These are phyloP conservation scores for Aureobasidium mangrovei DNA, from an alignment of 2,329 filamentous ascomycete genomes.

Conservation along the genomic window DNA sequence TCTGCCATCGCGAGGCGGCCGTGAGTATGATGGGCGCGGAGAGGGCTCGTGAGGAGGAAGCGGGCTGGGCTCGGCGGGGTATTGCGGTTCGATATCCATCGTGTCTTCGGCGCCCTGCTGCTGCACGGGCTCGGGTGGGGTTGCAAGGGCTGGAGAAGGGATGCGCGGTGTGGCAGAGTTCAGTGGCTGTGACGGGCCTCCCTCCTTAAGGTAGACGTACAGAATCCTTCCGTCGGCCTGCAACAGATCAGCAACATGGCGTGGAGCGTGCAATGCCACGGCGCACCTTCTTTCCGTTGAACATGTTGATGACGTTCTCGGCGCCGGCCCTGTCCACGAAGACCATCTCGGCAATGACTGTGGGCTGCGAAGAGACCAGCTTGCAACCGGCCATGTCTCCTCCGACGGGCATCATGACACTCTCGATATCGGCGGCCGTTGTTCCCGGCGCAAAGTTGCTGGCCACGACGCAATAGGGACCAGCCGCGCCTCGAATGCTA, in stretches of 20 bases:
- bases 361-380: slow-evolving; percentile 58
- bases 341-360: slow-evolving; percentile 68
- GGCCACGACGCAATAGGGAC: slow-evolving; percentile 63
- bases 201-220: slow-evolving; percentile 61
- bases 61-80: slow-evolving; percentile 20
- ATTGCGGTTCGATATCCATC: slow-evolving; percentile 37
- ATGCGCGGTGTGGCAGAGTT: slow-evolving; percentile 11
- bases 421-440: slow-evolving; percentile 73
- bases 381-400: slow-evolving; percentile 57
- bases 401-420: slow-evolving; percentile 67
- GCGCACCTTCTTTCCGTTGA: slow-evolving; percentile 68
- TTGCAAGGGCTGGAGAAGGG: background rate
- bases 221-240: slow-evolving; percentile 67
- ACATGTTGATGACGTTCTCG: slow-evolving; percentile 63
- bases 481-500: slow-evolving; percentile 57
- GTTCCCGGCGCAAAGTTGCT: slow-evolving; percentile 78
- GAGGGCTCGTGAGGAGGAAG: slow-evolving; percentile 21
- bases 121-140: background rate
- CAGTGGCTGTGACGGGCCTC: slow-evolving; percentile 29
- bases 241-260: slow-evolving; percentile 5
- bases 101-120: slow-evolving; percentile 23
- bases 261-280: background rate
- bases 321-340: slow-evolving; percentile 65
- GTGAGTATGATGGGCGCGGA: slow-evolving; percentile 18
- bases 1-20: slow-evolving; percentile 19